Evolutionary conservation across 2,329 filamentous ascomycete species (phyloP).

Genomic region (Mollisia scopiformis): DNA sequence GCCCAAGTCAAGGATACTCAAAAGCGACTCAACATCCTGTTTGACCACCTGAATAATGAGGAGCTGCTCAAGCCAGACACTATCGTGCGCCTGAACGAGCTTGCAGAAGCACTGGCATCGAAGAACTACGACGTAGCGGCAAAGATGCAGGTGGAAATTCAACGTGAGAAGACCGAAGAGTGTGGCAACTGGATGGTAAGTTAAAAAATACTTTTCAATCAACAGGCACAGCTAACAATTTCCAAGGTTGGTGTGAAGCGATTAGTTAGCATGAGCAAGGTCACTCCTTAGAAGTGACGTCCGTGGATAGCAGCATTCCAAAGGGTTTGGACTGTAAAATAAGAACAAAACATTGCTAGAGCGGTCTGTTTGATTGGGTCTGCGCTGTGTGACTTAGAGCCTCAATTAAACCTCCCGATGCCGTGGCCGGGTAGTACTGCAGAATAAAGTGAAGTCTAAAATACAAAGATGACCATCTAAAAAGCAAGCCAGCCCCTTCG

Average conservation of each 20-base stretch:
- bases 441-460: neutral
- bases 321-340: neutral
- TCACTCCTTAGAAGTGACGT: slow-evolving; percentile 53
- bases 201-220: slow-evolving; percentile 22
- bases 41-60: slow-evolving; percentile 96
- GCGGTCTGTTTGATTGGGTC: neutral
- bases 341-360: slow-evolving; percentile 7
- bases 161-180: slow-evolving; percentile 76
- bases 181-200: slow-evolving; percentile 88
- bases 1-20: slow-evolving; percentile 92
- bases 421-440: neutral
- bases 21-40: slow-evolving; percentile 89
- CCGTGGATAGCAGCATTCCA: neutral
- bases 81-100: slow-evolving; percentile 64
- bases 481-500: neutral
- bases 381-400: too few species aligned
- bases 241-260: slow-evolving; percentile 73
- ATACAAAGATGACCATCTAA: neutral
- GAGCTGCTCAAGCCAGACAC: slow-evolving; percentile 84
- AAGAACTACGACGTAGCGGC: slow-evolving; percentile 72
- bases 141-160: slow-evolving; percentile 73
- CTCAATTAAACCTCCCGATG: neutral
- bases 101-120: slow-evolving; percentile 67
- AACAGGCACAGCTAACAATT: slow-evolving; percentile 43
- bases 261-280: slow-evolving; percentile 78